Evolutionary conservation across 116 monocot genomes (phyloP).

Genomic region (Iris pallida): DNA sequence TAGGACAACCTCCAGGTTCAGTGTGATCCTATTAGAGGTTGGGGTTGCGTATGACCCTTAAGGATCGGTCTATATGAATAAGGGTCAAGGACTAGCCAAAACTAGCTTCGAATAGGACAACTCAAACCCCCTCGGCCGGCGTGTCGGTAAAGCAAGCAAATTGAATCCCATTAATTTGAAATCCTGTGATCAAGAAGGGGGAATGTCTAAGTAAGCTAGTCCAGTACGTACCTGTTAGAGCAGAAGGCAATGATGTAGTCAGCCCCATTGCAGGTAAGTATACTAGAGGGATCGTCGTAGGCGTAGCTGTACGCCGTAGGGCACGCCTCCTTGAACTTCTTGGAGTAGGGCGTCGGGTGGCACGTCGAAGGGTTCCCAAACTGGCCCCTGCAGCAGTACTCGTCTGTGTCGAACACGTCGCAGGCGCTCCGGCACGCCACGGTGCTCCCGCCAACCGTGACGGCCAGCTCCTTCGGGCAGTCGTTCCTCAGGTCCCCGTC

Average conservation of each 20-base stretch:
- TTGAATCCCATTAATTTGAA: neutral
- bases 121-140: too few species aligned
- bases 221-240: constrained; percentile 54
- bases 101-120: too few species aligned
- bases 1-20: too few species aligned
- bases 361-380: constrained; percentile 51
- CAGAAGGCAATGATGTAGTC: constrained; percentile 66
- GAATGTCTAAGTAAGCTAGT: too few species aligned
- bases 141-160: too few species aligned
- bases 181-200: neutral
- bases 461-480: constrained; percentile 54
- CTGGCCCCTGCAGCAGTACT: constrained; percentile 70
- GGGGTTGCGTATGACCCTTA: too few species aligned
- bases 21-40: too few species aligned
- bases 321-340: constrained; percentile 54
- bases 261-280: constrained; percentile 42
- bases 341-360: constrained; percentile 54
- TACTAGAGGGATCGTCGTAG: constrained; percentile 59
- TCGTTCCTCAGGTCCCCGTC: constrained; percentile 36
- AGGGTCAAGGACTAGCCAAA: too few species aligned
- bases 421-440: constrained; percentile 79
- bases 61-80: too few species aligned
- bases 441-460: constrained; percentile 25
- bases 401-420: constrained; percentile 61
- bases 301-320: constrained; percentile 63